Evolutionary conservation across 169 alveolate species (phyloP), one percentile per base, ranked within the genome.

Genomic region (Cryptosporidium xiaoi): DNA sequence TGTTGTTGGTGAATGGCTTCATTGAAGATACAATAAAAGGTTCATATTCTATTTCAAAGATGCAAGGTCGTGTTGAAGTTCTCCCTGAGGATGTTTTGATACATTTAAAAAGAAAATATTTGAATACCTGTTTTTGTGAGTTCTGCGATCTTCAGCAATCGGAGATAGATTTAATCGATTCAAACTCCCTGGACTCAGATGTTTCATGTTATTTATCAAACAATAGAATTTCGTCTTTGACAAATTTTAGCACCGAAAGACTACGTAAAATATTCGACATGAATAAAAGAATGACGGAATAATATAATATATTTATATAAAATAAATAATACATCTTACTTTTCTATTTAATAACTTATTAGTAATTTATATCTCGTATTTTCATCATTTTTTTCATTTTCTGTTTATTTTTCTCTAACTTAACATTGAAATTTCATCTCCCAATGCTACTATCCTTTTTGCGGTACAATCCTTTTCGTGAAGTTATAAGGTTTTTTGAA

Each of bases 1-100:
- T 71, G 20, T 56, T 48, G 2, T 60, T 77, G 46, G 64, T 71
- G 6, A 77, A 77, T 44, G 87, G 87, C 0, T 77, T 77, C 51
- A 15, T 77, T 2, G 66, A 77, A 60, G 87, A 77, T 24, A 33
- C 48, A 60, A 20, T 77, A 27, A 56, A 33, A 18, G 56, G 50
- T 36, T 77, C 87, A 15, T 77, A 60, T 27, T 27, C 18, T 18
- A 77, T 77, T 48, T 56, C 87, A 18, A 60, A 40, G 48, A 68
- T 58, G 27, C 51, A 77, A 60, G 40, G 34, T 40, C 62, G 51
- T 8, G 18, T 36, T 66, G 65, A 77, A 31, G 13, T 77, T 6
- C 87, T 33, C 3, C 53, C 87, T n/a, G 71, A 60, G 7, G 87
- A 77, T 36, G 56, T 77, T 40, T 46, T 60, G n/a, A 40, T 77